Base-by-base conservation (phyloP, 2,329 filamentous ascomycete species). In the Rachicladosporium sp. region DNA sequence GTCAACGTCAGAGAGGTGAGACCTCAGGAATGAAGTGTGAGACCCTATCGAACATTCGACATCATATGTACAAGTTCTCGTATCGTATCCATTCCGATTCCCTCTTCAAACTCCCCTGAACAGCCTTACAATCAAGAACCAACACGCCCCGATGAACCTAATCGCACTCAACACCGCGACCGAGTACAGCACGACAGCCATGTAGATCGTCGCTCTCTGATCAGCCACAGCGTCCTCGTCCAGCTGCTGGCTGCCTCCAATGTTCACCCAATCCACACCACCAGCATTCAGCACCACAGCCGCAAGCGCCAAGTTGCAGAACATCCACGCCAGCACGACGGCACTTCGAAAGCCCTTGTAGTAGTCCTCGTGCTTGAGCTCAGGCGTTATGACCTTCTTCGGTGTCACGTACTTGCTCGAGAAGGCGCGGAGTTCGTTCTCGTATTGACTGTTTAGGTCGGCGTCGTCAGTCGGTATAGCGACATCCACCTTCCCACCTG, bases 241-340 rank as follows among this genome's bases (percentile, higher is more conserved):
- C 10, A 46, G 38, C n/a, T 49, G 45, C 21, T 35, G 41, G 34
- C 54, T 43, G 47, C 52, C 41, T 34, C 52, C 54, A 4, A 61
- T 61, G 3, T 47, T 45, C n/a, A 49, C 42, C 9, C 43, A 38
- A 27, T 51, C 79, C 46, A 95, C 62, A 2, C 91, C 89, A 15
- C 82, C 89, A 1, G 84, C 80, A 56, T 82, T 88, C 49, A 98
- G 68, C 6, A 98, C 89, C 2, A 93, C 71, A 1, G 89, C 89
- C 1, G 77, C 78, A 4, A 98, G 76, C 1, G 77, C 87, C 59
- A 98, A 83, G 62, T 98, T 98, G 56, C 80, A 87, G 53, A 96
- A 85, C 73, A 98, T 94, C 91, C 91, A 98, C 49, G 82, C 78
- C 37, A 96, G 68, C 23, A 98, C 91, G 50, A 95, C 88, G 21